Conservation (phyloP, 78 protist genomes). For the Chrysochromulina tobinii region DNA sequence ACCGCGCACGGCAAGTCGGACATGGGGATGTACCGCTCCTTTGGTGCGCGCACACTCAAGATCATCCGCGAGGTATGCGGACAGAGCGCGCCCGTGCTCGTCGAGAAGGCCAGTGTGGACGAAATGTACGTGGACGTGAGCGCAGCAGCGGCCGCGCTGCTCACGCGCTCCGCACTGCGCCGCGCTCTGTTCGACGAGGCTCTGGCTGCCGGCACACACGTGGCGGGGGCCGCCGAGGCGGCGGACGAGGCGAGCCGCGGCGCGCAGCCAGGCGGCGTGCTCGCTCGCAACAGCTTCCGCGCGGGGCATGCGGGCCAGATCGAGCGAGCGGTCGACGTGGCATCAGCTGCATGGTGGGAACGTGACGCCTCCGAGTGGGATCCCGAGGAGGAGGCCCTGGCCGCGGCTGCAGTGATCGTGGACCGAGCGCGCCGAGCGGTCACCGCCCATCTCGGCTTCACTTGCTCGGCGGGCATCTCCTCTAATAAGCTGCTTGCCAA, state of each 20-base stretch:
- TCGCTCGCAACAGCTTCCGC: background rate
- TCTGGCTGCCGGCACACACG: background rate
- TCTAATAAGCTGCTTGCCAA: constrained; percentile 38
- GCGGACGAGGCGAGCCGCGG: background rate
- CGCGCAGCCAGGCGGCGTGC: background rate
- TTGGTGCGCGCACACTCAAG: background rate
- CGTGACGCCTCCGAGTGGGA: background rate
- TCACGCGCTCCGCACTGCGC: background rate
- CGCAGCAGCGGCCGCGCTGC: background rate
- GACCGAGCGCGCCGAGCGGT: constrained; percentile 4
- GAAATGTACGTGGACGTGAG: constrained; percentile 32
- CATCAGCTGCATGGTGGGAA: background rate
- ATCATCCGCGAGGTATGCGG: background rate
- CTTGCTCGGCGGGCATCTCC: constrained; percentile 40
- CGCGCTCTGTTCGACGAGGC: background rate
- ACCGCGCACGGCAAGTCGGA: constrained; percentile 21
- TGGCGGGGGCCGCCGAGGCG: background rate
- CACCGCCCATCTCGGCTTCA: background rate
- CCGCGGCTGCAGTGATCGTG: background rate
- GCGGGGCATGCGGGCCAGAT: constrained; percentile 7
- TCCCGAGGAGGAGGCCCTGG: background rate
- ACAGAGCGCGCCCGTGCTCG: background rate
- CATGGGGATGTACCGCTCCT: constrained; percentile 21
- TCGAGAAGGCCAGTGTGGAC: constrained; percentile 39
- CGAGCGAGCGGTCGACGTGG: background rate